These are phyloP conservation scores for Panaeolus papilionaceus DNA, from an alignment of 768 basidiomycete genomes.

Conservation along the genomic window DNA sequence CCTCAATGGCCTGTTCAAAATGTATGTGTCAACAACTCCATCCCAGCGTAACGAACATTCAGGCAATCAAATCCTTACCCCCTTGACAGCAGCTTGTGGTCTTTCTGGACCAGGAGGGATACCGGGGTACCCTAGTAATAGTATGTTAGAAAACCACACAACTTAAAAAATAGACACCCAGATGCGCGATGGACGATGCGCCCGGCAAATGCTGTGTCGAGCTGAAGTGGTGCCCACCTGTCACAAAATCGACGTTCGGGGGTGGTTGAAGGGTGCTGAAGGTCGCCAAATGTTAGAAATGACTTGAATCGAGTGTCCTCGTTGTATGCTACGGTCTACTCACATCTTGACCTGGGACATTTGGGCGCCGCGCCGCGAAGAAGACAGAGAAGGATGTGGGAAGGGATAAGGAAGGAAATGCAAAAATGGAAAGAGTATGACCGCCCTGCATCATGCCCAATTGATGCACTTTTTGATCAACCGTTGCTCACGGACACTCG, in stretches of 20 bases:
- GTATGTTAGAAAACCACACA: slow-evolving; percentile 21
- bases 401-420: slow-evolving; percentile 27
- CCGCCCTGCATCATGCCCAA: slow-evolving; percentile 14
- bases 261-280: slow-evolving; percentile 81
- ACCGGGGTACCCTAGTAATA: slow-evolving; percentile 74
- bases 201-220: slow-evolving; percentile 14
- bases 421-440: slow-evolving; percentile 15
- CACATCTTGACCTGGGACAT: slow-evolving; percentile 47
- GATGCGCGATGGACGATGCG: slow-evolving; percentile 12
- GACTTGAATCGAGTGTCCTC: background rate
- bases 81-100: slow-evolving; percentile 85
- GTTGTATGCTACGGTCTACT: slow-evolving; percentile 20
- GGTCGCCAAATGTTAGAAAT: slow-evolving; percentile 18
- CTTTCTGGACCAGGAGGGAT: slow-evolving; percentile 82
- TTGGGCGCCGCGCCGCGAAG: slow-evolving; percentile 23
- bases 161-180: background rate
- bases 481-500: slow-evolving; percentile 15
- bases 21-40: slow-evolving; percentile 2
- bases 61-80: slow-evolving; percentile 56
- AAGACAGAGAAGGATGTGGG: slow-evolving; percentile 26
- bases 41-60: background rate
- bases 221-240: slow-evolving; percentile 53
- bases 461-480: slow-evolving; percentile 17
- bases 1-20: slow-evolving; percentile 74
- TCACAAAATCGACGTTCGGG: slow-evolving; percentile 89